Evolutionary conservation across 495 filamentous ascomycete genomes (phyloP).

Genomic region (Aspergillus bridgeri): DNA sequence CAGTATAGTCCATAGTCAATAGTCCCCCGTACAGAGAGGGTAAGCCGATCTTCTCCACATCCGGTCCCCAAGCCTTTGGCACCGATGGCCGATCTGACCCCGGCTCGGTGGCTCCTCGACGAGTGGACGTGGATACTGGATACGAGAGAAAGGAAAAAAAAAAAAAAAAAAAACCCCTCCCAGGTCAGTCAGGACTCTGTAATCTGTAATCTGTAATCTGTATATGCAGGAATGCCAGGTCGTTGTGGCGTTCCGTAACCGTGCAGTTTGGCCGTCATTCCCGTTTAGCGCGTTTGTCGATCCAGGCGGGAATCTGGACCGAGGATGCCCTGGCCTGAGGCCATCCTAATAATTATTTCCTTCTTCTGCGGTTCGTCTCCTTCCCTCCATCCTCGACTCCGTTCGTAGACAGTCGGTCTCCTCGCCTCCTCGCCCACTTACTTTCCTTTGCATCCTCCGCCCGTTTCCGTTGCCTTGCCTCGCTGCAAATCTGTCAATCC

Average conservation of each 20-base stretch:
- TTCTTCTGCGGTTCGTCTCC: not conserved
- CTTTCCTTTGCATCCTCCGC: no score
- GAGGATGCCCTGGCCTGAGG: constrained; percentile 6
- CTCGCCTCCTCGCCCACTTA: no score
- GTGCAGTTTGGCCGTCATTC: not conserved
- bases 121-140: no score
- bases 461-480: not conserved
- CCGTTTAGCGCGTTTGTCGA: constrained; percentile 3
- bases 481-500: no score
- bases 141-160: no score
- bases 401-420: no score
- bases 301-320: constrained; percentile 10
- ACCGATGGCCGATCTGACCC: not conserved
- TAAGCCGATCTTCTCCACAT: not conserved
- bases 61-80: not conserved
- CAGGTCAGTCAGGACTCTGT: no score
- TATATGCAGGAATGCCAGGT: not conserved
- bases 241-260: constrained; percentile 1
- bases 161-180: no score
- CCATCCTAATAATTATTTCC: no score
- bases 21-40: not conserved
- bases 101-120: no score
- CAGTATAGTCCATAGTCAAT: no score
- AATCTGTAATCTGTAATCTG: no score
- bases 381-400: not conserved